These are phyloP conservation scores for Alternaria tenuissima DNA, from an alignment of 2,329 filamentous ascomycete species.

Conservation along the genomic window DNA sequence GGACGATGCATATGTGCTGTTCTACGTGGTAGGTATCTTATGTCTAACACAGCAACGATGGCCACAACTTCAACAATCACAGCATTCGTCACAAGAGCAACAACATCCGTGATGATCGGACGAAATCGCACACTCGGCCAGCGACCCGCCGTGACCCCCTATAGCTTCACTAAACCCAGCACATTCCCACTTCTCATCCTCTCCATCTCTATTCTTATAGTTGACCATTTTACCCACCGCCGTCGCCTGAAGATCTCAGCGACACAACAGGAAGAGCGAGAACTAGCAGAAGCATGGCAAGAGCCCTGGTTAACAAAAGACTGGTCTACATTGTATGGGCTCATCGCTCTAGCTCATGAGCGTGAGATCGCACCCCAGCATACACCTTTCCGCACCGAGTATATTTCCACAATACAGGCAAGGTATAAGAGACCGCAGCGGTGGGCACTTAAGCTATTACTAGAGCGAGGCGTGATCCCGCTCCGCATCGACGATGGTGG, in stretches of 20 bases:
- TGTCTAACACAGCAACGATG: neutral
- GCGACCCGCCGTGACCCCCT: neutral
- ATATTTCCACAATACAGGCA: neutral
- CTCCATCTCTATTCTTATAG: neutral
- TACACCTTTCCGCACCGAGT: neutral
- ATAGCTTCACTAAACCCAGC: neutral
- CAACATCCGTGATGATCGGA: neutral
- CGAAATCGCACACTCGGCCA: too few relatives aligned
- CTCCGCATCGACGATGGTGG: constrained; percentile 6
- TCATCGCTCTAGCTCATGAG: neutral
- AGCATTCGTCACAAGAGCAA: neutral
- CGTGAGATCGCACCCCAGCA: neutral
- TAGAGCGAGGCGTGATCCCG: constrained; percentile 3
- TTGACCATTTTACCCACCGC: neutral
- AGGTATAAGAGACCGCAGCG: neutral
- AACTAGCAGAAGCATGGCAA: neutral
- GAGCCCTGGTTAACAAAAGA: constrained; percentile 4
- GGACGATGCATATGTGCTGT: too few relatives aligned
- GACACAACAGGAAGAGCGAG: neutral
- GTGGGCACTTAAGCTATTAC: neutral
- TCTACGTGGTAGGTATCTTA: neutral
- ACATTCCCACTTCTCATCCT: neutral
- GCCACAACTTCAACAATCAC: neutral
- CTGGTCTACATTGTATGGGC: constrained; percentile 1
- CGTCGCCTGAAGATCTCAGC: neutral